These are phyloP conservation scores for Solanum acaule DNA, from an alignment of 257 asterid genomes.

Conservation along the genomic window DNA sequence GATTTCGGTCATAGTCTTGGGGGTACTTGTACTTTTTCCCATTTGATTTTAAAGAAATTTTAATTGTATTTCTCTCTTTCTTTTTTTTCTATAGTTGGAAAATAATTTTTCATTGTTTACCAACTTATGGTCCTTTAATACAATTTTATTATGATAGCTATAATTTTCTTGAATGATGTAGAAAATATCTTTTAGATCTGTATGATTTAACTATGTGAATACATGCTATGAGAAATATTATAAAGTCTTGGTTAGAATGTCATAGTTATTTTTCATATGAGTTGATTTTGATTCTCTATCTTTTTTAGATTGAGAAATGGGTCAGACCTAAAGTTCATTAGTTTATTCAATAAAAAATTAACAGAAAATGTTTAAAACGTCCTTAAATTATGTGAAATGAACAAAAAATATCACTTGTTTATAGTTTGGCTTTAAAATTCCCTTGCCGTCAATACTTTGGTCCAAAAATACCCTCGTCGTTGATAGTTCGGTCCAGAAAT, in stretches of 20 bases:
- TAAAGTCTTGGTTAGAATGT: background rate
- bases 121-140: background rate
- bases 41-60: background rate
- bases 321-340: no score
- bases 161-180: background rate
- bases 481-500: no score
- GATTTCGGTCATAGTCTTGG: no score
- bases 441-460: background rate
- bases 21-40: no score
- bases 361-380: background rate
- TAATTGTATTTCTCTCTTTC: background rate
- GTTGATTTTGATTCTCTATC: background rate
- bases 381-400: background rate
- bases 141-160: background rate
- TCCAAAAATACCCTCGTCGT: no score
- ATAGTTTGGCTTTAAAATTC: no score
- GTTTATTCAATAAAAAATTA: no score
- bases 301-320: background rate
- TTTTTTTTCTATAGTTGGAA: background rate
- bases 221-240: background rate
- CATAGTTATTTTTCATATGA: background rate
- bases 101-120: background rate
- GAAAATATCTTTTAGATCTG: background rate
- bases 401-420: background rate
- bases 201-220: background rate